phyloP scores from a whole-genome alignment of 805 yeast species.

The Maudiozyma bulderi region DNA sequence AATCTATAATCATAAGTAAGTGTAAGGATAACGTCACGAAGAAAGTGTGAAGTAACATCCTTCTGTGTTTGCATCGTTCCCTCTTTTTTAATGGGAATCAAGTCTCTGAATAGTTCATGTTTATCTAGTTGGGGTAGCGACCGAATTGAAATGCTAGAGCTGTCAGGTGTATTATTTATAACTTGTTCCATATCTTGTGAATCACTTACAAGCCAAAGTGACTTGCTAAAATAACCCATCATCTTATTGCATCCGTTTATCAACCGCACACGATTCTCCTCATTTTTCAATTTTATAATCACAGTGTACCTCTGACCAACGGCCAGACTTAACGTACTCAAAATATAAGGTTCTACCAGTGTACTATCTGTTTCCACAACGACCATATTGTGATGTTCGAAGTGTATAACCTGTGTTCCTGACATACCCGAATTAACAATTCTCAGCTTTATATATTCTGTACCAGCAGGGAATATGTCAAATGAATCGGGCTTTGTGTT shows the following conservation, averaged over 20 bases:
- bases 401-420: slow-evolving; percentile 44
- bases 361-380: slow-evolving; percentile 55
- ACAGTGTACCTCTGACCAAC: slow-evolving; percentile 75
- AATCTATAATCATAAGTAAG: slow-evolving; percentile 39
- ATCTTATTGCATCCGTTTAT: slow-evolving; percentile 44
- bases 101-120: slow-evolving; percentile 15
- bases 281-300: slow-evolving; percentile 40
- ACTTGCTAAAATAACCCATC: slow-evolving; percentile 39
- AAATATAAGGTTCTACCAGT: slow-evolving; percentile 39
- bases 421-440: slow-evolving; percentile 49
- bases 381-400: slow-evolving; percentile 44
- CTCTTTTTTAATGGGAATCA: slow-evolving; percentile 8
- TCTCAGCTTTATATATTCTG: slow-evolving; percentile 38
- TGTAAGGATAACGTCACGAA: background rate
- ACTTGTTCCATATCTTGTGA: background rate
- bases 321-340: slow-evolving; percentile 43
- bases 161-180: background rate
- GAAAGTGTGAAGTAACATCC: background rate
- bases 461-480: slow-evolving; percentile 34
- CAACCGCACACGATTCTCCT: slow-evolving; percentile 25
- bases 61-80: background rate
- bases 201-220: slow-evolving; percentile 11
- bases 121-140: slow-evolving; percentile 26
- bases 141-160: slow-evolving; percentile 28
- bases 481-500: slow-evolving; percentile 6